Evolutionary conservation across 108 stramenopile genomes (phyloP), one percentile per base, ranked within the genome.

Genomic region (Craspedostauros australis): DNA sequence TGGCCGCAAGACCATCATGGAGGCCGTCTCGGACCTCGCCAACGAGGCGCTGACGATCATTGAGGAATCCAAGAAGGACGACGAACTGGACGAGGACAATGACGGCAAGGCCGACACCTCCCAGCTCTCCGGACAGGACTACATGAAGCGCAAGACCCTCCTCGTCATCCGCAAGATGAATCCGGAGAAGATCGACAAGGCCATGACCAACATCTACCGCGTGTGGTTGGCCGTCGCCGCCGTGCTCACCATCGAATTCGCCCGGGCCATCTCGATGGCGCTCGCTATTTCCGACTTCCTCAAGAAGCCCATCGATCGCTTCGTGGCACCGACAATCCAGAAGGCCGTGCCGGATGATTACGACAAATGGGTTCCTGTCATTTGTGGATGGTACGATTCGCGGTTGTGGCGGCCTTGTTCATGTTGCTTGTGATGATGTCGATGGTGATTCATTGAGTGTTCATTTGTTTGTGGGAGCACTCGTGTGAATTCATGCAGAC

Each of bases 141-240:
- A 91, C 16, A 26, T 88, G 16, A 49, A 67, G 32, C 81, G 93
- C 48, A 97, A 97, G 75, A 68, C 75, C 4, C 54, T 73, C 15
- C 86, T 97, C 19, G 88, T 95, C 32, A 47, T 95, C 45, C 53
- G 62, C 14, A 94, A 94, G 42, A 86, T 91, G 75, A 77, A 95
- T 50, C 96, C 96, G 0, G 65, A 92, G 45, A 85, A 82, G 46
- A 72, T 91, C 18, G 77, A 87, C 57, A 73, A 64, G 28, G 81
- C 84, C 0, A 26, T 91, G 8, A 33, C 43, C 5, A 66, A 71
- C 25, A 57, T 91, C 6, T 91, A 87, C 61, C 70, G 56, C 44
- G 83, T 90, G 7, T 94, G 90, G 85, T 58, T 95, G 41, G 73
- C 86, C 15, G 95, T 98, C 8, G 57, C 88, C 26, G 95, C 95